A percentile compares a stretch with the other conserved stretches of the same genome.
Conservation (phyloP, 495 filamentous ascomycete species). For the Hyaloscypha finlandica region DNA sequence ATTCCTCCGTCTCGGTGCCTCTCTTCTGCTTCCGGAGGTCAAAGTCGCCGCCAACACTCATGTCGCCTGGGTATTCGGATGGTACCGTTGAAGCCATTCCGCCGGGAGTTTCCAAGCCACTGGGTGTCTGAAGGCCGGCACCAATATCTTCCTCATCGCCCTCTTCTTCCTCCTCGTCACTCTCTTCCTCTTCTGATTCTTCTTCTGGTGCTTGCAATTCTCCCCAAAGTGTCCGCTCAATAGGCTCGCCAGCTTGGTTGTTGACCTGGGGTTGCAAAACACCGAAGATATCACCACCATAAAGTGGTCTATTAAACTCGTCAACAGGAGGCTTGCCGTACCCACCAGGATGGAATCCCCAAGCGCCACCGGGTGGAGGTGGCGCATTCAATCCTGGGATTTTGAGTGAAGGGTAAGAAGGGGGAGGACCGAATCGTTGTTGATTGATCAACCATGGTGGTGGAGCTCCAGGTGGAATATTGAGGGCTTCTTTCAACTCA, state of each 20-base stretch:
- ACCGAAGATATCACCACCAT: constrained; percentile 93
- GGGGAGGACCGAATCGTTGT: constrained; percentile 89
- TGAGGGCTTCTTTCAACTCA: constrained; percentile 87
- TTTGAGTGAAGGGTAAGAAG: constrained; percentile 88
- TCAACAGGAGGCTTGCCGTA: constrained; percentile 96
- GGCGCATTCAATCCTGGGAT: constrained; percentile 96
- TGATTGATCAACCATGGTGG: constrained; percentile 98
- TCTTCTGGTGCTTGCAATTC: constrained; percentile 86
- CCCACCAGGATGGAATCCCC: constrained; percentile 94
- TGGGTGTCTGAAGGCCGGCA: constrained; percentile 70
- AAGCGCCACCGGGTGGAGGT: constrained; percentile 86
- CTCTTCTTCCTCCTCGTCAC: constrained; percentile 70
- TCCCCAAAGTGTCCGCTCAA: constrained; percentile 91
- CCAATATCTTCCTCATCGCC: constrained; percentile 61
- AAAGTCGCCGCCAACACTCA: constrained; percentile 81
- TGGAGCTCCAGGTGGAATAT: constrained; percentile 90
- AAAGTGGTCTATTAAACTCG: constrained; percentile 85
- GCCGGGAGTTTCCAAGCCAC: constrained; percentile 78
- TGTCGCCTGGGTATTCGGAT: constrained; percentile 68
- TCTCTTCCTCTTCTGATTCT: constrained; percentile 80
- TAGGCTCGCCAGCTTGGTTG: constrained; percentile 68
- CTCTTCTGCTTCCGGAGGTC: constrained; percentile 85
- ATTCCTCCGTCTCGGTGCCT: constrained; percentile 88
- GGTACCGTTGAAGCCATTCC: constrained; percentile 79
- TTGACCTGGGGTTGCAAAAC: constrained; percentile 60